phyloP scores from a whole-genome alignment of 139 green algal species.

The Chlorella sp. region DNA sequence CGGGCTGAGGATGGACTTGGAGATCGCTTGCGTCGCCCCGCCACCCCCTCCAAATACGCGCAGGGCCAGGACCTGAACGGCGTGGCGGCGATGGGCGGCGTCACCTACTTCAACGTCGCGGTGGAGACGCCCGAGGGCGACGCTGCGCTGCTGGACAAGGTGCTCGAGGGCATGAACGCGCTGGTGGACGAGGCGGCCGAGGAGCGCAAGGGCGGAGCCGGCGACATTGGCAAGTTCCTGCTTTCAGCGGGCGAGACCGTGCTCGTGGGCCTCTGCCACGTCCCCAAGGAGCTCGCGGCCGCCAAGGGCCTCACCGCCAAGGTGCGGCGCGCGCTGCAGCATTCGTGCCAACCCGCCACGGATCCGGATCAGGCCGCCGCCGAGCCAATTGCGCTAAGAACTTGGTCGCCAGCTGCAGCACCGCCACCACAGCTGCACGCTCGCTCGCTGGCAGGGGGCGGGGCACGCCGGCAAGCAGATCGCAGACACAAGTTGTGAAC shows the following conservation, averaged over 20 bases:
- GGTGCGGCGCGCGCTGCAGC: too few species aligned
- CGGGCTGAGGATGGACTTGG: not conserved
- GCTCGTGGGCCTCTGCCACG: slow-evolving; percentile 58
- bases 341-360: too few species aligned
- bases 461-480: not conserved
- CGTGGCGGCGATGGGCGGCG: slow-evolving; percentile 63
- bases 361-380: too few species aligned
- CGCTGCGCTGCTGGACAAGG: slow-evolving; percentile 48
- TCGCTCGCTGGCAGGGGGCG: slow-evolving; percentile 2
- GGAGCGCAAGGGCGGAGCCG: slow-evolving; percentile 74
- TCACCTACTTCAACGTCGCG: slow-evolving; percentile 73
- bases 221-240: slow-evolving; percentile 42
- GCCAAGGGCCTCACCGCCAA: slow-evolving; percentile 42
- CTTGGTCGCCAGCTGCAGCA: too few species aligned
- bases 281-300: slow-evolving; percentile 57
- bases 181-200: slow-evolving; percentile 69
- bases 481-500: not conserved
- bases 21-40: not conserved
- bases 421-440: too few species aligned
- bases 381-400: too few species aligned
- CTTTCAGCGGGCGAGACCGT: slow-evolving; percentile 62
- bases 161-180: slow-evolving; percentile 64
- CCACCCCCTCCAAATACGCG: too few species aligned
- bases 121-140: slow-evolving; percentile 61
- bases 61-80: slow-evolving; percentile 22